These are phyloP conservation scores for Orbilia quercus DNA, from an alignment of 2,329 filamentous ascomycete species.

Conservation along the genomic window DNA sequence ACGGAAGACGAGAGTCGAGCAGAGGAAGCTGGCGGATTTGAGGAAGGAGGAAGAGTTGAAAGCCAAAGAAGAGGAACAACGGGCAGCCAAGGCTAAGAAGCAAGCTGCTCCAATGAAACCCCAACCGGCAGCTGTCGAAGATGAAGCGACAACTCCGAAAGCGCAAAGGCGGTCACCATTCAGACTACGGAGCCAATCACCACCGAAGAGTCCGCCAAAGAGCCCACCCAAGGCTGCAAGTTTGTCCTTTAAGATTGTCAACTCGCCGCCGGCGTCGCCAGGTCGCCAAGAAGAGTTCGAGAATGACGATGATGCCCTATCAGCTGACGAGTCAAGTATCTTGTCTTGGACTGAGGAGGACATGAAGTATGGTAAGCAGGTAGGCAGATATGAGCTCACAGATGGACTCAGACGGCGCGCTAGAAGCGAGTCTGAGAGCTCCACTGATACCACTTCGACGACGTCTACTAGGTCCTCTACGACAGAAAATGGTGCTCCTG, in stretches of 20 bases:
- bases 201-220: constrained; percentile 34
- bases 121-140: constrained; percentile 26
- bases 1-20: constrained; percentile 42
- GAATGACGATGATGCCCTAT: constrained; percentile 29
- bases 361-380: constrained; percentile 35
- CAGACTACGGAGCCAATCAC: constrained; percentile 41
- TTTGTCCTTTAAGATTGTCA: constrained; percentile 45
- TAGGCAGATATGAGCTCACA: constrained; percentile 26
- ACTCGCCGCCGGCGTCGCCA: constrained; percentile 41
- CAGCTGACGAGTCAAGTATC: constrained; percentile 45
- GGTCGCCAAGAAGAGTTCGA: constrained; percentile 6
- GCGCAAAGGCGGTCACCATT: constrained; percentile 49
- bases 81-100: constrained; percentile 26
- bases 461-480: constrained; percentile 39
- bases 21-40: constrained; percentile 20
- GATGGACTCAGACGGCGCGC: constrained; percentile 26
- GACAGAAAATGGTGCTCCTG: constrained; percentile 26
- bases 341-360: constrained; percentile 51
- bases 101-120: constrained; percentile 33
- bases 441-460: constrained; percentile 36
- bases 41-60: no score
- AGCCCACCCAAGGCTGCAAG: constrained; percentile 38
- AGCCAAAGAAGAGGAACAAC: constrained; percentile 19
- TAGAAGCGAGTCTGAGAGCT: constrained; percentile 53
- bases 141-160: constrained; percentile 57